Percentiles rank a stretch among this genome's conserved stretches.
Conservation (phyloP, 2,329 filamentous ascomycete species). For the Nemania diffusa region DNA sequence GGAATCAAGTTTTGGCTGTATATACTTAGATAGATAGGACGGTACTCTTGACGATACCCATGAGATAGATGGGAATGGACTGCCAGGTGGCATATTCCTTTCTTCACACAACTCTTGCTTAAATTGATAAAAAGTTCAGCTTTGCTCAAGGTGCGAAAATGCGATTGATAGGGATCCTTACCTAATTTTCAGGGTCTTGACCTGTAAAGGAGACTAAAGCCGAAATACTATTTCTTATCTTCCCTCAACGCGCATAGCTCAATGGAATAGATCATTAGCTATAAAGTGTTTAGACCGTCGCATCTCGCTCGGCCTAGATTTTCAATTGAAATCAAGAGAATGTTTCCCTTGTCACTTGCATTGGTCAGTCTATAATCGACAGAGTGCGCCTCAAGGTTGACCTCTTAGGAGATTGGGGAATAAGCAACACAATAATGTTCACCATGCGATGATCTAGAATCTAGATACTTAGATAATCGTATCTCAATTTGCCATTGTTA, state of each 20-base stretch:
- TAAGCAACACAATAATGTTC: no score
- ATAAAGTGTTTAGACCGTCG: not conserved
- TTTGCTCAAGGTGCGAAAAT: not conserved
- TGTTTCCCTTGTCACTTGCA: no score
- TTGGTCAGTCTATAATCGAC: no score
- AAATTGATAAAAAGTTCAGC: not conserved
- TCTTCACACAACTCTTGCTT: not conserved
- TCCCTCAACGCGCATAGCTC: not conserved
- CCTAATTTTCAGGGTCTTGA: no score
- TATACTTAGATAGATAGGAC: constrained; percentile 22
- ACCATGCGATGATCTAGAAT: no score
- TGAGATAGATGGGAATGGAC: constrained; percentile 6
- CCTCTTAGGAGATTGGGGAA: no score
- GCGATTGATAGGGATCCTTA: not conserved
- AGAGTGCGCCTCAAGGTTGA: no score
- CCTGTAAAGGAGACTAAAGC: no score
- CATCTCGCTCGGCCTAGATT: not conserved
- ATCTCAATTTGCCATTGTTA: no score
- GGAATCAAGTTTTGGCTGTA: not conserved
- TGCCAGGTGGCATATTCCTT: not conserved
- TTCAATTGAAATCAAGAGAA: not conserved
- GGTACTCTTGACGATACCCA: constrained; percentile 21
- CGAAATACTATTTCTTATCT: not conserved
- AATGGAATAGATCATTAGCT: no score
- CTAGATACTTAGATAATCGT: no score